Conservation (phyloP, 2,329 filamentous ascomycete genomes). For the Venturiaceae sp. region DNA sequence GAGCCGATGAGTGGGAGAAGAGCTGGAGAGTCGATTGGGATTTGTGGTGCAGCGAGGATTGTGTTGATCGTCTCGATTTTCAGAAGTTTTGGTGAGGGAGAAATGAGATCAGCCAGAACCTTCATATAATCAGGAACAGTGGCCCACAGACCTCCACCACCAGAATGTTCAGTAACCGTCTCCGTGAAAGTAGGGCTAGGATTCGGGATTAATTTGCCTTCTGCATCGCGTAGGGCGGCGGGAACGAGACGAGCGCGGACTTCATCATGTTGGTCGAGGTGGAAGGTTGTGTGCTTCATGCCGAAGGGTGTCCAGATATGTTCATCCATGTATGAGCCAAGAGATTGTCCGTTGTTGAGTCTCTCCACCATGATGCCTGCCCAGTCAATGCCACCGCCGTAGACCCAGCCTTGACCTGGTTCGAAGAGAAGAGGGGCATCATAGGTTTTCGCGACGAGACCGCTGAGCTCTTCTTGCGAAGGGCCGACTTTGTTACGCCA, state of each 20-base stretch:
- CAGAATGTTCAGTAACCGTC: conserved; percentile 1
- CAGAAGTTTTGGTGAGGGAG: conserved; percentile 3
- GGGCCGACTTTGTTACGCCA: conserved; percentile 5
- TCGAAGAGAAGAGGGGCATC: conserved; percentile 9
- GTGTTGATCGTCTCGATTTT: conserved; percentile 7
- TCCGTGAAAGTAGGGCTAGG: neutral
- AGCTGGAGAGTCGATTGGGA: neutral
- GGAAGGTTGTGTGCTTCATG: conserved; percentile 9
- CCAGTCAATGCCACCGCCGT: conserved; percentile 10
- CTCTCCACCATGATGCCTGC: conserved; percentile 10
- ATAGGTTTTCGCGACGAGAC: neutral
- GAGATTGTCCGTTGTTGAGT: conserved; percentile 2
- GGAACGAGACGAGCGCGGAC: neutral
- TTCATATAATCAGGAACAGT: conserved; percentile 9
- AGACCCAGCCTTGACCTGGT: conserved; percentile 7
- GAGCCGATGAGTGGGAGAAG: neutral
- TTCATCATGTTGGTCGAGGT: conserved; percentile 7
- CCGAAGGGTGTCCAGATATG: conserved; percentile 9
- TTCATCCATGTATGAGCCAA: conserved; percentile 8
- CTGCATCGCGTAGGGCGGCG: neutral
- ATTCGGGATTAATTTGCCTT: neutral
- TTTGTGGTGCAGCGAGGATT: conserved; percentile 6
- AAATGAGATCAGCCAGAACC: conserved; percentile 7
- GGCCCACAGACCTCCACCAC: conserved; percentile 8
- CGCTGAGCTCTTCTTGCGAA: neutral